A percentile compares a stretch with the other conserved stretches of the same genome.
Evolutionary conservation across 2,329 filamentous ascomycete genomes (phyloP).

Genomic region (Aureobasidium sp.): DNA sequence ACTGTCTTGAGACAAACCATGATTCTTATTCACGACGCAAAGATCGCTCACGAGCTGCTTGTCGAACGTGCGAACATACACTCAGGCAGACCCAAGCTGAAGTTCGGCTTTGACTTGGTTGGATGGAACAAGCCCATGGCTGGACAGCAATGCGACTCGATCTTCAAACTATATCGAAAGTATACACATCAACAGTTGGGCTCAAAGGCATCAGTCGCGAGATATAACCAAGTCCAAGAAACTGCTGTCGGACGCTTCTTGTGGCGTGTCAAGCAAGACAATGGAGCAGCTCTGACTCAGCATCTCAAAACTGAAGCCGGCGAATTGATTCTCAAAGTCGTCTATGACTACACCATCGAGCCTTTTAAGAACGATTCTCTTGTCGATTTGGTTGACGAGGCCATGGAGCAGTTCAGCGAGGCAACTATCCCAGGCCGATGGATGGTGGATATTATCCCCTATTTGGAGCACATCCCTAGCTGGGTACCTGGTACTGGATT

Average conservation of each 20-base stretch:
- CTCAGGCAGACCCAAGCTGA: slow-evolving; percentile 29
- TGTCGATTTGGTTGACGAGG: slow-evolving; percentile 33
- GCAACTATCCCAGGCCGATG: slow-evolving; percentile 37
- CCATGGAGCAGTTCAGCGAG: slow-evolving; percentile 34
- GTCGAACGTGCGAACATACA: slow-evolving; percentile 30
- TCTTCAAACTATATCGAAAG: slow-evolving; percentile 35
- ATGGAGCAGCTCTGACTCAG: slow-evolving; percentile 30
- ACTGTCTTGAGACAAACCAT: slow-evolving; percentile 36
- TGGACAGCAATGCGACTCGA: slow-evolving; percentile 23
- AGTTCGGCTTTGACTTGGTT: slow-evolving; percentile 18
- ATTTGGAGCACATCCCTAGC: slow-evolving; percentile 35
- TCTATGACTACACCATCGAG: slow-evolving; percentile 40
- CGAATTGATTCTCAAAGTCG: slow-evolving; percentile 36
- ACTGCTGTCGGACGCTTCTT: slow-evolving; percentile 38
- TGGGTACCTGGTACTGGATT: slow-evolving; percentile 41
- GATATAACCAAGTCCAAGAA: slow-evolving; percentile 38
- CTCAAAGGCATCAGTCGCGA: slow-evolving; percentile 31
- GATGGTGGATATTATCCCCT: slow-evolving; percentile 40
- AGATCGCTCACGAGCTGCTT: slow-evolving; percentile 32
- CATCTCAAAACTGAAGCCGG: slow-evolving; percentile 39
- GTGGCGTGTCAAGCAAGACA: slow-evolving; percentile 31
- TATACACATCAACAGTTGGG: slow-evolving; percentile 40
- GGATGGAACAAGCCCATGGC: slow-evolving; percentile 34
- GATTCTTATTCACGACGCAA: slow-evolving; percentile 34
- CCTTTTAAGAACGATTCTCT: slow-evolving; percentile 34